These are phyloP conservation scores for Corymbia citriodora DNA, from an alignment of 441 rosid genomes.

Conservation along the genomic window DNA sequence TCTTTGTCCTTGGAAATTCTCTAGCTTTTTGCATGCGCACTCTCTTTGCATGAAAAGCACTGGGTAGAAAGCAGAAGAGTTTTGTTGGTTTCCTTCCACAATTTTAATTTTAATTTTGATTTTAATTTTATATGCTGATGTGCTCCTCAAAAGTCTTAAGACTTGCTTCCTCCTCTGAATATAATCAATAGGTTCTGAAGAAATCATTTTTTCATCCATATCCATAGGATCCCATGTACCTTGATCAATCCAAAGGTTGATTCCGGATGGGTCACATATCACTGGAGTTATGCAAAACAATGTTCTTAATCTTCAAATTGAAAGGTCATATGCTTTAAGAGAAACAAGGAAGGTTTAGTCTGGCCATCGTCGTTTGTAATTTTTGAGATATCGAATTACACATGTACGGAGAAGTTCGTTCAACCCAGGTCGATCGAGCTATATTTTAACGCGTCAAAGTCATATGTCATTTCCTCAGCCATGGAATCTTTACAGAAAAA, in stretches of 20 bases:
- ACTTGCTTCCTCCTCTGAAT: not conserved
- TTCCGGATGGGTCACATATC: not conserved
- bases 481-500: not conserved
- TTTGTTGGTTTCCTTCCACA: not conserved
- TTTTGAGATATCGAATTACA: not conserved
- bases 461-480: not conserved
- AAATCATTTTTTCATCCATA: too few species aligned
- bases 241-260: not conserved
- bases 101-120: too few species aligned
- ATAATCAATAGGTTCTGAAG: not conserved
- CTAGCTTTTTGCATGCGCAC: not conserved
- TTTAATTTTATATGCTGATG: too few species aligned
- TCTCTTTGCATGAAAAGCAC: not conserved
- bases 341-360: not conserved
- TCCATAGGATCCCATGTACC: not conserved
- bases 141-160: too few species aligned
- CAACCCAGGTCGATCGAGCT: not conserved
- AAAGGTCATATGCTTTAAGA: not conserved
- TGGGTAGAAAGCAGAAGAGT: not conserved
- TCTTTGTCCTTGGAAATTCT: not conserved
- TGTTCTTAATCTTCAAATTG: not conserved
- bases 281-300: not conserved
- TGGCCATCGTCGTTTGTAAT: accelerated
- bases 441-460: not conserved
- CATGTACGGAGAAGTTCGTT: not conserved